Conservation (phyloP, 75 land plant species). For the Chamaecyparis obtusa region DNA sequence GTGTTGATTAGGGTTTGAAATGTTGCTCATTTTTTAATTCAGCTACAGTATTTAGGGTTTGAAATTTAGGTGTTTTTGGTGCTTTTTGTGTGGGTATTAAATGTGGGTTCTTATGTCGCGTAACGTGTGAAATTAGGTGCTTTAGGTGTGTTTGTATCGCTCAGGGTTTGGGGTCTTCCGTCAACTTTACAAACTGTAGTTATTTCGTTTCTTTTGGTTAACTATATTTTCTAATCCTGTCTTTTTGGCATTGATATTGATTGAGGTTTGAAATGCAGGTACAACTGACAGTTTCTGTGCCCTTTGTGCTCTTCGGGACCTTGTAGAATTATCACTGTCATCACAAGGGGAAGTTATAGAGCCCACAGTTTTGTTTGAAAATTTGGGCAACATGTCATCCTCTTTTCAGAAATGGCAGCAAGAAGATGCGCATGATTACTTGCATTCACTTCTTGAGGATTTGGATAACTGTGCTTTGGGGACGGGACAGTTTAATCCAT, state of each 20-base stretch:
- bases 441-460: conserved; percentile 67
- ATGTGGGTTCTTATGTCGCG: not conserved
- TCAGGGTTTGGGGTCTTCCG: not conserved
- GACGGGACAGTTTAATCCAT: conserved; percentile 7
- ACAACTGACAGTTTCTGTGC: conserved; percentile 52
- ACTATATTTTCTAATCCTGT: not conserved
- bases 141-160: not conserved
- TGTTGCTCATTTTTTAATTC: not conserved
- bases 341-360: conserved; percentile 30
- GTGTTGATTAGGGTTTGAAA: not conserved
- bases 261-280: conserved; percentile 61
- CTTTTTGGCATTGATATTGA: conserved; percentile 34
- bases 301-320: conserved; percentile 60
- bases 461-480: conserved; percentile 38
- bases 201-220: not conserved
- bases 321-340: conserved; percentile 41
- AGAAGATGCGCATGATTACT: conserved; percentile 94
- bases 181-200: not conserved
- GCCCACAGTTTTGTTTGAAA: conserved; percentile 47
- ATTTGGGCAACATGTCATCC: conserved; percentile 49
- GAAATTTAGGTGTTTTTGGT: not conserved
- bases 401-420: conserved; percentile 51
- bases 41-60: not conserved
- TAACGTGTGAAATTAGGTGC: not conserved
- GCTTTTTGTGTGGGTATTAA: not conserved